These are phyloP conservation scores for Basidiobolus meristosporus DNA, from an alignment of 371 early-diverging fungal species.

Conservation along the genomic window DNA sequence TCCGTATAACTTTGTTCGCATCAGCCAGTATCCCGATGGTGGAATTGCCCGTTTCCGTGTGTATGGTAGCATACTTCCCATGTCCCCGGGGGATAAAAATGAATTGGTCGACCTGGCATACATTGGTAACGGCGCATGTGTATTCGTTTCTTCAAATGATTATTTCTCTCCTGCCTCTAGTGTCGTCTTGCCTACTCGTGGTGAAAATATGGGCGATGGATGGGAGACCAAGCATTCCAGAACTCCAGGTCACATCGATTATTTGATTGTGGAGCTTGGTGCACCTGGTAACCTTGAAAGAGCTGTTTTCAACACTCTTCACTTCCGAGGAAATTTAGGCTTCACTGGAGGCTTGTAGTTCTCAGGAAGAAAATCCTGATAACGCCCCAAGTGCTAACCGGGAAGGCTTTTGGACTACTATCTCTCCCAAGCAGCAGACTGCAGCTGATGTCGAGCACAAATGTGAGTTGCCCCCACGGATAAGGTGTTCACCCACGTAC, in stretches of 20 bases:
- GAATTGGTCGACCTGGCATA: conserved; percentile 49
- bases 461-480: too few species aligned
- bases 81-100: conserved; percentile 26
- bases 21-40: too few species aligned
- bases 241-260: conserved; percentile 37
- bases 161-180: conserved; percentile 53
- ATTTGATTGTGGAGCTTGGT: conserved; percentile 50
- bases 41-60: conserved; percentile 64
- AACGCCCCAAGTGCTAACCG: too few species aligned
- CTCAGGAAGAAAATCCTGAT: conserved; percentile 7
- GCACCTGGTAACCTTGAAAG: conserved; percentile 42
- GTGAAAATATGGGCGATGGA: conserved; percentile 44
- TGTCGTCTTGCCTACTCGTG: conserved; percentile 56
- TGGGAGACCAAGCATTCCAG: conserved; percentile 61
- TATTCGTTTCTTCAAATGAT: conserved; percentile 46
- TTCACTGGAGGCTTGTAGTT: conserved; percentile 25
- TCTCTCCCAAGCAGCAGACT: too few species aligned
- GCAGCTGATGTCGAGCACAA: too few species aligned
- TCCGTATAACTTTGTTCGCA: too few species aligned
- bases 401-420: too few species aligned
- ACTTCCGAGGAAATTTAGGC: conserved; percentile 67
- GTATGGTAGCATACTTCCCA: conserved; percentile 55
- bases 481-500: too few species aligned
- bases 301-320: conserved; percentile 60
- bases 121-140: conserved; percentile 45